Percentiles rank a stretch among this genome's conserved stretches.
Evolutionary conservation across 306 rosid species (phyloP).

Genomic region (barrel medic (Medicago truncatula)): MtrunA17r5.0-ANR NC_053049.1:15782001-15782500

Average conservation of each 20-base stretch:
- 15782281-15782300: neutral
- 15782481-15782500: neutral
- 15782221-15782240: neutral
- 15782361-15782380: neutral
- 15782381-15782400: neutral
- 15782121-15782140: no score
- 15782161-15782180: neutral
- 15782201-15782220: neutral
- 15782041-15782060: no score
- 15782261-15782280: neutral
- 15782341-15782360: neutral
- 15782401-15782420: neutral
- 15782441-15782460: neutral
- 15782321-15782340: neutral
- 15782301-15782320: neutral
- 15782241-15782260: neutral
- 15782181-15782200: neutral
- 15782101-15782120: no score
- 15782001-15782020: no score
- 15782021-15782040: no score
- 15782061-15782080: no score
- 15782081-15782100: no score
- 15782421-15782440: no score
- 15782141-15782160: neutral
- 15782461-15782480: neutral